These are phyloP conservation scores for Entomortierella lignicola DNA, from an alignment of 192 early-diverging fungal species.

Conservation along the genomic window DNA sequence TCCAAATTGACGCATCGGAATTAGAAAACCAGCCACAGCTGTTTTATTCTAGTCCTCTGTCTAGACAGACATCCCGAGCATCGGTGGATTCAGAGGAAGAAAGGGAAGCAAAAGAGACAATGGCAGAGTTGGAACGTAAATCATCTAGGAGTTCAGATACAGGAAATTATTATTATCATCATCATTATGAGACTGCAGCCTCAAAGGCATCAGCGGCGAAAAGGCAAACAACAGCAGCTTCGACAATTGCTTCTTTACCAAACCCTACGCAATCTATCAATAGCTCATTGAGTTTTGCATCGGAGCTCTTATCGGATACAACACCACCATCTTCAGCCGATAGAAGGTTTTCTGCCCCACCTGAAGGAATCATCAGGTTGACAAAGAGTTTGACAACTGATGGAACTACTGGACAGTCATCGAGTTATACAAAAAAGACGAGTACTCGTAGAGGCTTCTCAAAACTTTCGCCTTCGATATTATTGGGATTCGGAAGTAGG, in stretches of 20 bases:
- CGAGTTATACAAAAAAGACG: background rate
- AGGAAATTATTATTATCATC: constrained; percentile 10
- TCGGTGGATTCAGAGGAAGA: constrained; percentile 8
- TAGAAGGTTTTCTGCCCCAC: constrained; percentile 8
- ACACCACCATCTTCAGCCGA: no score
- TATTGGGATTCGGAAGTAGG: no score
- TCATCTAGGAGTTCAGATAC: constrained; percentile 12
- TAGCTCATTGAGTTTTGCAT: constrained; percentile 32
- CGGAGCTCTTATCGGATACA: constrained; percentile 13
- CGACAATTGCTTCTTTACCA: no score
- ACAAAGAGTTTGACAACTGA: constrained; percentile 41
- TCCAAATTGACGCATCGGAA: background rate
- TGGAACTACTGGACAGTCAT: constrained; percentile 14
- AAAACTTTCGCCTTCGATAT: background rate
- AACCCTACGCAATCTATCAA: constrained; percentile 18
- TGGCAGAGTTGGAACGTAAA: constrained; percentile 7
- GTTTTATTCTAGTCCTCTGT: constrained; percentile 33
- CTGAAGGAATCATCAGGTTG: constrained; percentile 30
- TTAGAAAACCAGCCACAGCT: constrained; percentile 1
- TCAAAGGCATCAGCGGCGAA: constrained; percentile 32
- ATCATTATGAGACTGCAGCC: constrained; percentile 2
- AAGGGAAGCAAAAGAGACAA: background rate
- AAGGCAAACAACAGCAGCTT: no score
- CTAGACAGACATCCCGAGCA: constrained; percentile 18
- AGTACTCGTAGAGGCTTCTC: background rate